Evolutionary conservation across 202 grass and related monocot species (phyloP), one percentile per base, ranked within the genome.

Genomic region (Miscanthus sacchariflorus): DNA sequence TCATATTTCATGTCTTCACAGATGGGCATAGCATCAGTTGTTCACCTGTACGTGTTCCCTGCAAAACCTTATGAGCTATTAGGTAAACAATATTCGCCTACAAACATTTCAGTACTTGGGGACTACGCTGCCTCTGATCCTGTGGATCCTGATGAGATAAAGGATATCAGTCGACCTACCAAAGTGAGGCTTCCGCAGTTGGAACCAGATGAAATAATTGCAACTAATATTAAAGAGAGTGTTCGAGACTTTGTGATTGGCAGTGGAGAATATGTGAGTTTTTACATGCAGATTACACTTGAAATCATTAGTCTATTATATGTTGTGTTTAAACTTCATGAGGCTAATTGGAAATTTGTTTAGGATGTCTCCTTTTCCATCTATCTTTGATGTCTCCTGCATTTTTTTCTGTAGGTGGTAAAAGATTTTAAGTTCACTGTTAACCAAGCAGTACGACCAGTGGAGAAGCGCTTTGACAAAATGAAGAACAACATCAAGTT

Each of bases 351-450:
- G 39, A 25, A 25, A 8, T 74, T 27, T 46, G 18, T 36, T 40
- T 39, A 12, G 17, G 39, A 54, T 54, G 56, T 77, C 21, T 89
- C 13, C 8, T 63, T 76, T 17, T 58, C 24, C 39, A 30, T 79
- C 7, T 83, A 42, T 68, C 61, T 73, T 19, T 83, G 50, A 79
- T 10, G 40, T 52, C 33, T 19, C 68, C 27, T 85, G 43, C 18
- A 67, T 79, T 35, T 68, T 59, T 36, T 4, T 28, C 13, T 39
- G 2, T 49, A 94, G 95, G 93, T 97, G 83, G 87, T 97, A 77
- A 91, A 97, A 71, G 92, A 97, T 91, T 93, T 97, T 21, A 97
- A 97, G 65, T 97, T 97, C 87, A 97, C 95, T 1, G 87, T 97
- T 40, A 93, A 91, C 38, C 90, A 94, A 61, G 95, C 95, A 65